Base-by-base conservation (phyloP, 768 basidiomycete genomes). In the Tremella fuciformis region DNA sequence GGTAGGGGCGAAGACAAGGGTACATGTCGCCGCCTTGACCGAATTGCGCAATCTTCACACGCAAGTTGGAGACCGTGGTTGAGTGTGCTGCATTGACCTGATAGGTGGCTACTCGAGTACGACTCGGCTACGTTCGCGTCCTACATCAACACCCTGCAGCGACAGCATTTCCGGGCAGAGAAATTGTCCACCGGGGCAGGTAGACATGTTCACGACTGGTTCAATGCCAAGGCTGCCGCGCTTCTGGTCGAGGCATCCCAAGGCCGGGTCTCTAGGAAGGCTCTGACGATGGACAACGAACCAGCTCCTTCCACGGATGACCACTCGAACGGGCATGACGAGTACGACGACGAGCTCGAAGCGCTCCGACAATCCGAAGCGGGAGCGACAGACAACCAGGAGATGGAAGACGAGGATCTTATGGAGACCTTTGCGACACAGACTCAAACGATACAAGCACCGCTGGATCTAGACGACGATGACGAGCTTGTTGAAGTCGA, bases 181-280 rank as follows among this genome's bases (percentile, higher is more conserved):
- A 68, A 67, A 40, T 42, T 69, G 0, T 42, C 69, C 3, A 58
- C 55, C 24, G 69, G 69, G 19, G 66, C 58, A 11, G 71, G 50
- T 29, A 57, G 64, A 46, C 66, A 71, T 59, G 57, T 69, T 8
- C 69, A 70, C 50, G 69, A 71, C 54, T 78, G 76, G 96, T 84
- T 98, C 77, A 84, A 91, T 55, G 92, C 89, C 7, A 91, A 96
- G 62, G 87, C 91, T 0, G 93, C 93, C 9, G 85, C 93, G 67
- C 81, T 84, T 25, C 88, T 99, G 29, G 62, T 68, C 19, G 65
- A 76, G 64, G 60, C 73, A 19, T 70, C 69, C 21, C 71, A 63
- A 54, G 66, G 48, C n/a, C 58, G 26, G 54, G 67, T 42, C 34
- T 77, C 26, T 72, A 74, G 46, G 62, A 50, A 34, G 53, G 51